Base-by-base conservation (phyloP, 441 rosid genomes). In the Corymbia citriodora region DNA sequence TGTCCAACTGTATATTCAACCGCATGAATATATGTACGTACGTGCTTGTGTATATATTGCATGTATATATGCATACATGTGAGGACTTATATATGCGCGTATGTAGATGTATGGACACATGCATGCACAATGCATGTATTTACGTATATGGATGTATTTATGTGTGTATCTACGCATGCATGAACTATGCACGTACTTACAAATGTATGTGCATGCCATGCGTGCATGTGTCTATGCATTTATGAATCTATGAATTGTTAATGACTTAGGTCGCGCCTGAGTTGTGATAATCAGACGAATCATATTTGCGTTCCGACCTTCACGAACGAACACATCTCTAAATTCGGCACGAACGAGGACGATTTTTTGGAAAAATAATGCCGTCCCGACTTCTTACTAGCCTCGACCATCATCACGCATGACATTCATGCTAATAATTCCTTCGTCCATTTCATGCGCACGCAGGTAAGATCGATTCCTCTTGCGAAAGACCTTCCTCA, bases 381-480 rank as follows among this genome's bases (percentile, higher is more conserved):
- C 10, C 50, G 17, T 79, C 85, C 85, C 3, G 18, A 74, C 85
- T 12, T 40, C 52, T 74, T n/a, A 40, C 52, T 87, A 40, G 49
- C 88, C 88, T 87, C 19, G 53, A 33, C 18, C 17, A 87, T 87
- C 65, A 31, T 40, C 65, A 18, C 63, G 6, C 23, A 9, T 14
- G 61, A 53, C 48, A 59, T 87, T n/a, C 10, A 21, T 13, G 40
- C n/a, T 82, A 79, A 48, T 90, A 48, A 91, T 90, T 12, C 63
- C 49, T 90, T 55, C 6, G 12, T 49, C 13, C 65, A 8, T 50
- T 45, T 48, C 57, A 23, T n/a, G 55, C 27, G 85, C 85, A 45
- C 88, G 65, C 87, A 97, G 98, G 99, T 91, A 92, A 95, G 18
- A 89, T 97, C 87, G 93, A 95, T 89, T 49, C 49, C 53, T 86